Evolutionary conservation across 306 rosid species (phyloP).

Genomic region (Rosa lucieae): DNA sequence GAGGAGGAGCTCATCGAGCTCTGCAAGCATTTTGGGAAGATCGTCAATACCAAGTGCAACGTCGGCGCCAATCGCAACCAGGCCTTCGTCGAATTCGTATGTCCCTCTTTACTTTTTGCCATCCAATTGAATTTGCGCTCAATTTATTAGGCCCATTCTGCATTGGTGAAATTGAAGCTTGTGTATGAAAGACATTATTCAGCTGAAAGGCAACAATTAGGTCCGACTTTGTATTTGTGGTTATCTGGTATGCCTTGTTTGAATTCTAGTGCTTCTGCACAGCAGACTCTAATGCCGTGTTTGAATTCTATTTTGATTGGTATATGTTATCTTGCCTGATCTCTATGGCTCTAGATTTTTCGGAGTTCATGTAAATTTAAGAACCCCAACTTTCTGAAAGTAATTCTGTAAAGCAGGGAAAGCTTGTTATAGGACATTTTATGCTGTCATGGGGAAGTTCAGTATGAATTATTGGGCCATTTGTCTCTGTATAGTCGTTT

Average conservation of each 20-base stretch:
- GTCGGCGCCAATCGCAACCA: conserved; percentile 96
- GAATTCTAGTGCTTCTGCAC: neutral
- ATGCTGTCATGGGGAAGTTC: too few relatives aligned
- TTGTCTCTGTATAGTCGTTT: too few relatives aligned
- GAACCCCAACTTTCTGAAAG: too few relatives aligned
- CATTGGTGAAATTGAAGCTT: neutral
- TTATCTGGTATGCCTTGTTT: neutral
- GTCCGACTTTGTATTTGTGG: neutral
- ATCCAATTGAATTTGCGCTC: neutral
- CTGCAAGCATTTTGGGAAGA: conserved; percentile 86
- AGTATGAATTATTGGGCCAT: too few relatives aligned
- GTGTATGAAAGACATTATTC: too few relatives aligned
- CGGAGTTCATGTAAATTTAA: neutral
- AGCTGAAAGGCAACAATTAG: neutral
- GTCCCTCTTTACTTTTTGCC: neutral
- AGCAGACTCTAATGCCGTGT: neutral
- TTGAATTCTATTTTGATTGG: neutral
- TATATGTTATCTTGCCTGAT: neutral
- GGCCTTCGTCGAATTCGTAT: conserved; percentile 88
- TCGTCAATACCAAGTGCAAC: conserved; percentile 93
- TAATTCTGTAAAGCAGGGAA: too few relatives aligned
- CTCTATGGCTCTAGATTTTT: neutral
- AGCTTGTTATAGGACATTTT: too few relatives aligned
- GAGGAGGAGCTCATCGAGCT: conserved; percentile 86
- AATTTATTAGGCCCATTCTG: neutral